phyloP scores from a whole-genome alignment of 306 rosid genomes.

The Crotalaria pallida region DNA sequence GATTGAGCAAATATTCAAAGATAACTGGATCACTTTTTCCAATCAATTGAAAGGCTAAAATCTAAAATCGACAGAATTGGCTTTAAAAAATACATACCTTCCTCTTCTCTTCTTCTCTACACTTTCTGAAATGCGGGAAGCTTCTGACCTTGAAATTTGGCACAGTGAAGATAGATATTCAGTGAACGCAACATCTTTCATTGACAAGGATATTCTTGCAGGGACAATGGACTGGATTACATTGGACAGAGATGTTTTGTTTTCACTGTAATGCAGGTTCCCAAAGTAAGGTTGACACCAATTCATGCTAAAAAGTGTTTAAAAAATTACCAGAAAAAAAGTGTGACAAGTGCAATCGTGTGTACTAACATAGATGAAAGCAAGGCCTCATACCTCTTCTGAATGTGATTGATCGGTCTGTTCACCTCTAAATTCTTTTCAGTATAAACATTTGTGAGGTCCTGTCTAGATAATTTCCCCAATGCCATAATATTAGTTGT shows the following conservation, averaged over 20 bases:
- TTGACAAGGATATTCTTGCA: slow-evolving; percentile 37
- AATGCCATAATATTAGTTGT: slow-evolving; percentile 42
- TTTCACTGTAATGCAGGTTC: slow-evolving; percentile 48
- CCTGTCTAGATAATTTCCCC: slow-evolving; percentile 50
- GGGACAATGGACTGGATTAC: slow-evolving; percentile 56
- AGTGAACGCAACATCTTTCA: slow-evolving; percentile 47
- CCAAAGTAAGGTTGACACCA: slow-evolving; percentile 14
- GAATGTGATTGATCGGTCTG: slow-evolving; percentile 27
- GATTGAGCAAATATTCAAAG: slow-evolving; percentile 23
- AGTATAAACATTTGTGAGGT: slow-evolving; percentile 22
- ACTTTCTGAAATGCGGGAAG: slow-evolving; percentile 51
- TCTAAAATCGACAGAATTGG: slow-evolving; percentile 5
- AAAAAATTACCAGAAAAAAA: neutral
- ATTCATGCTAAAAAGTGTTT: neutral
- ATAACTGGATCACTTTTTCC: neutral
- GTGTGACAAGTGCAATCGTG: neutral
- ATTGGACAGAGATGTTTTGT: slow-evolving; percentile 32
- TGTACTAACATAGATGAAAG: slow-evolving; percentile 3
- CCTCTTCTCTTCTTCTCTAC: slow-evolving; percentile 42
- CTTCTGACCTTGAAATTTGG: slow-evolving; percentile 65
- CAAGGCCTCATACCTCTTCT: slow-evolving; percentile 43
- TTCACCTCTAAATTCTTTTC: slow-evolving; percentile 37
- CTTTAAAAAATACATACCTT: slow-evolving; percentile 46
- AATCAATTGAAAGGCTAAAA: neutral
- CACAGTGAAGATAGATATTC: slow-evolving; percentile 75